Conservation (phyloP, 352 stramenopile species). For the Aphanomyces euteiches region DNA sequence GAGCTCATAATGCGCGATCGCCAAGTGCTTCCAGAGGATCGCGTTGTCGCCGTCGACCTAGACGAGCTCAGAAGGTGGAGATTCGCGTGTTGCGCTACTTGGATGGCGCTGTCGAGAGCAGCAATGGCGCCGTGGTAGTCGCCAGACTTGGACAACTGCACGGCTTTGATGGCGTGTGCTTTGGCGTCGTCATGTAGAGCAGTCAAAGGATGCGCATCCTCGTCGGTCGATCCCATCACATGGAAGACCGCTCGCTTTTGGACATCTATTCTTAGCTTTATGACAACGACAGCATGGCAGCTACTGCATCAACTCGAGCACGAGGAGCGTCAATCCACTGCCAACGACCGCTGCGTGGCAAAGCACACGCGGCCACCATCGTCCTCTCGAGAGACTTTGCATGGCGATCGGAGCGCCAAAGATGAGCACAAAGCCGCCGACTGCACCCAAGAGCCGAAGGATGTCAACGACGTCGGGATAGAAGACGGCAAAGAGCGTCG, state of each 20-base stretch:
- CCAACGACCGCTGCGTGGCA: neutral
- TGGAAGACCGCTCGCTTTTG: too few species aligned
- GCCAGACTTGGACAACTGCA: neutral
- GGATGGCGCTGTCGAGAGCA: slow-evolving; percentile 1
- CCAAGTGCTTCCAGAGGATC: slow-evolving; percentile 55
- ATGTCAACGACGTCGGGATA: slow-evolving; percentile 28
- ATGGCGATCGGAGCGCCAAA: slow-evolving; percentile 24
- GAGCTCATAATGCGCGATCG: slow-evolving; percentile 51
- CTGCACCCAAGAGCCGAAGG: slow-evolving; percentile 26
- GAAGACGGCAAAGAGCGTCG: slow-evolving; percentile 26
- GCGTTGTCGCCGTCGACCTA: slow-evolving; percentile 56
- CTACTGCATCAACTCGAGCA: slow-evolving; percentile 29
- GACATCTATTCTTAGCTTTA: neutral
- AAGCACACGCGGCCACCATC: neutral
- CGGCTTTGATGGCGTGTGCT: neutral
- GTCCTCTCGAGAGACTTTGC: neutral
- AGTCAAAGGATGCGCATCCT: too few species aligned
- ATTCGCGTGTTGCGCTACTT: neutral
- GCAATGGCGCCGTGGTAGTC: slow-evolving; percentile 9
- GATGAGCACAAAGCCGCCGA: slow-evolving; percentile 30
- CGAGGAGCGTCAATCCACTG: slow-evolving; percentile 17
- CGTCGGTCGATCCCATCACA: too few species aligned
- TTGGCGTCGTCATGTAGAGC: neutral
- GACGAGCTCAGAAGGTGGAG: neutral
- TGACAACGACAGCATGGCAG: neutral